Evolutionary conservation across 164 flowering plant genomes (phyloP).

Genomic region (Stephania cephalantha): DNA sequence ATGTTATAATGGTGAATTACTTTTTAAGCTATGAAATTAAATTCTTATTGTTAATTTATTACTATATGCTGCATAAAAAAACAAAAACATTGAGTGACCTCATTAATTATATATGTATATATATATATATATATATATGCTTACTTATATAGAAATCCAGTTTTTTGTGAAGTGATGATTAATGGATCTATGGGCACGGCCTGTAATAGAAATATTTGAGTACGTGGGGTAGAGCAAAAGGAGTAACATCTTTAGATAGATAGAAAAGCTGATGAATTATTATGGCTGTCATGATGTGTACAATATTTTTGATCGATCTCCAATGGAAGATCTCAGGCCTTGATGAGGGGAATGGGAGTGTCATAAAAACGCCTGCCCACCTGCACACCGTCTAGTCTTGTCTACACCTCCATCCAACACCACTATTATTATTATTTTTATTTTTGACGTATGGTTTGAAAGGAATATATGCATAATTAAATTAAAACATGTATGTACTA

Average conservation of each 20-base stretch:
- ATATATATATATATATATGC: too few species aligned
- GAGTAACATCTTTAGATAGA: conserved; percentile 4
- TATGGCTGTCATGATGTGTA: conserved; percentile 4
- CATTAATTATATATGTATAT: not conserved
- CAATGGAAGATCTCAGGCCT: not conserved
- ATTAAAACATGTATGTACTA: not conserved
- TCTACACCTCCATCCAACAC: conserved; percentile 14
- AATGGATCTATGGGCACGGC: not conserved
- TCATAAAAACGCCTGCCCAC: conserved; percentile 12
- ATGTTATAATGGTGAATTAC: too few species aligned
- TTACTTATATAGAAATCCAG: too few species aligned
- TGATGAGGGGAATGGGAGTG: conserved; percentile 4
- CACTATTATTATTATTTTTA: conserved; percentile 10
- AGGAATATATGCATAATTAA: conserved; percentile 20
- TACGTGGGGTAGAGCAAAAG: conserved; percentile 8
- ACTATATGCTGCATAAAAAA: not conserved
- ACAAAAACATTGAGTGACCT: not conserved
- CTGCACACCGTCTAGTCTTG: conserved; percentile 21
- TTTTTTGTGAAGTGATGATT: not conserved
- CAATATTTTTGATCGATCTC: not conserved
- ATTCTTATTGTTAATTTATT: not conserved
- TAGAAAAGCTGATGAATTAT: conserved; percentile 3
- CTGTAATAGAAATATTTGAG: not conserved
- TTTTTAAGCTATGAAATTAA: not conserved
- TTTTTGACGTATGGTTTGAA: conserved; percentile 22